Evolutionary conservation across 202 grass and related monocot genomes (phyloP).

Genomic region (Tripidium arundinaceum): DNA sequence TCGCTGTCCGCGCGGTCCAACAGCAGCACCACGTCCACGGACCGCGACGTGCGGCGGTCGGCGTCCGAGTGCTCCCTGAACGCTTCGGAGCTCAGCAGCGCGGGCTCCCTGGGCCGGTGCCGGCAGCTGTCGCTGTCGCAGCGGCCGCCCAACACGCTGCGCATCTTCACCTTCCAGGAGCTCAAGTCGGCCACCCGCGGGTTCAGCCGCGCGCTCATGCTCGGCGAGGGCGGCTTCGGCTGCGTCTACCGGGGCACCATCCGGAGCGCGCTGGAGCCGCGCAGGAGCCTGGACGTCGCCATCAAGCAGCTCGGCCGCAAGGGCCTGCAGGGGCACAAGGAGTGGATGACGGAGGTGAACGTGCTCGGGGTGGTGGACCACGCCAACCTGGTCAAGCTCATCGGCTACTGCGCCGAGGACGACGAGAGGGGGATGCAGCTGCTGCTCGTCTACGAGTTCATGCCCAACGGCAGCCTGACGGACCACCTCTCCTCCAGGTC

Average conservation of each 20-base stretch:
- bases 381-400: conserved; percentile 80
- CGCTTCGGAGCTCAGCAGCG: conserved; percentile 56
- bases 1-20: conserved; percentile 56
- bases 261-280: conserved; percentile 30
- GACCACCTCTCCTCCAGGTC: conserved; percentile 66
- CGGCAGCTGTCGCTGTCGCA: conserved; percentile 58
- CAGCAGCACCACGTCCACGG: conserved; percentile 58
- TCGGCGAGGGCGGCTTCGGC: conserved; percentile 96
- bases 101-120: conserved; percentile 53
- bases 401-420: conserved; percentile 91
- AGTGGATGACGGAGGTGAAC: conserved; percentile 96
- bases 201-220: conserved; percentile 67
- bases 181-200: conserved; percentile 65
- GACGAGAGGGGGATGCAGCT: conserved; percentile 87
- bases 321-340: conserved; percentile 92
- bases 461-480: conserved; percentile 77
- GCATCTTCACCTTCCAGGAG: conserved; percentile 80
- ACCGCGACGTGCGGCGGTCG: conserved; percentile 57
- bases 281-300: conserved; percentile 57
- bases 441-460: conserved; percentile 92
- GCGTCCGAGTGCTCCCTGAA: conserved; percentile 59
- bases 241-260: conserved; percentile 81
- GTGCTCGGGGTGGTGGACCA: conserved; percentile 87
- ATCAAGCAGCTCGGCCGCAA: conserved; percentile 80
- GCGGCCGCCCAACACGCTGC: conserved; percentile 46